Evolutionary conservation across 495 filamentous ascomycete genomes (phyloP), one percentile per base, ranked within the genome.

Genomic region (Peziza echinospora): DNA sequence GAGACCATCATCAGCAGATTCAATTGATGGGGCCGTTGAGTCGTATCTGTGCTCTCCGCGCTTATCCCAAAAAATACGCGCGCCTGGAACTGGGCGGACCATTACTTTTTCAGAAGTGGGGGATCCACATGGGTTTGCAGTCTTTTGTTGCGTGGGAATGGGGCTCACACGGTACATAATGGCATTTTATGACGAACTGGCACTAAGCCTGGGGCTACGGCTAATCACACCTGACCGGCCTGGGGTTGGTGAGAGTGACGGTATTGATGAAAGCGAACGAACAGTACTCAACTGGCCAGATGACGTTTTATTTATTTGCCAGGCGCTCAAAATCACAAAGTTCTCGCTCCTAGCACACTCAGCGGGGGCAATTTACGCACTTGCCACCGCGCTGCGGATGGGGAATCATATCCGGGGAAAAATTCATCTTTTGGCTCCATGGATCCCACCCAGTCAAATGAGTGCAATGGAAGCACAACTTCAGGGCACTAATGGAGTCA

Each of bases 281-380:
- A 87, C 77, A 17, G 89, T 92, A 39, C 70, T 99, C 24, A 80
- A 76, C 64, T 99, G 89, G 89, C 89, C 89, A 54, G 89, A 99
- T 64, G 89, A 99, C 63, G 84, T 99, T 45, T 77, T 85, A 17
- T 82, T 84, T 46, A 92, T 96, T 24, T 99, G 89, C 64, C 84
- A 93, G 54, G 66, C 80, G 26, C 70, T 96, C 44, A 84, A 83
- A 55, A 89, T 99, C 50, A 89, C 77, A 19, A 93, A 93, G 51
- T 96, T 99, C 62, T 94, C 86, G 13, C 84, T 99, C 25, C 70
- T 99, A 5, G 89, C 91, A n/a, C 89, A 99, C 60, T 93, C 85
- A 8, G 89, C 89, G 8, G 89, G 89, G 21, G 91, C 89, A 17
- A 93, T 99, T 48, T 99, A 99, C 56, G 91, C 89, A 22, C 75